Conservation (phyloP, 495 filamentous ascomycete species). For the Neurospora pannonica region DNA sequence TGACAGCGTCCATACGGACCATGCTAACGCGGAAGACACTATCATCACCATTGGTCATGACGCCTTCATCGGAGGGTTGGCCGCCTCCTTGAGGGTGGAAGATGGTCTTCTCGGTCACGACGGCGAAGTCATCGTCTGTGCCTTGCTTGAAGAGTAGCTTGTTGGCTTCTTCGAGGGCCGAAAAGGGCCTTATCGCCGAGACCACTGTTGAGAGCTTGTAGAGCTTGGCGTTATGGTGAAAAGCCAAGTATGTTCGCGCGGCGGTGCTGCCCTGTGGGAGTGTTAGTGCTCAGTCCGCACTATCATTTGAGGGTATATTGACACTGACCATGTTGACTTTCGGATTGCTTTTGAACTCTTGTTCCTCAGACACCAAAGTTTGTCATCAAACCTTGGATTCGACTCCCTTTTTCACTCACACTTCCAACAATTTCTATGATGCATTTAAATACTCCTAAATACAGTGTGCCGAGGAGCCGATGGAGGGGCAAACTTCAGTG, state of each 20-base stretch:
- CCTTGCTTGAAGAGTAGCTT: slow-evolving; percentile 41
- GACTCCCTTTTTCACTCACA: background rate
- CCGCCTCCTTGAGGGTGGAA: slow-evolving; percentile 61
- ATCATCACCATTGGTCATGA: slow-evolving; percentile 28
- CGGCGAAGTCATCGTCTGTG: slow-evolving; percentile 25
- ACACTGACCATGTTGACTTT: background rate
- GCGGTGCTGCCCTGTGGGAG: slow-evolving; percentile 7
- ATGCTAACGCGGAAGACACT: slow-evolving; percentile 37
- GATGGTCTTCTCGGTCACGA: slow-evolving; percentile 53
- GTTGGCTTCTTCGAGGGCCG: slow-evolving; percentile 35
- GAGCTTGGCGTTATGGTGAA: slow-evolving; percentile 45
- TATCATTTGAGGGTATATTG: background rate
- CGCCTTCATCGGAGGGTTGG: slow-evolving; percentile 52
- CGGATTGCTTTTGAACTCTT: background rate
- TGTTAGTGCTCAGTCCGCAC: background rate
- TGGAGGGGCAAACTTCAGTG: background rate
- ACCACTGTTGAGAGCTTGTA: slow-evolving; percentile 35
- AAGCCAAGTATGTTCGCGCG: slow-evolving; percentile 40
- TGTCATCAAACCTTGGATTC: background rate
- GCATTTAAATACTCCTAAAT: background rate
- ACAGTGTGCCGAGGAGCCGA: background rate
- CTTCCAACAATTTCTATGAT: background rate
- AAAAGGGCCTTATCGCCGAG: slow-evolving; percentile 34
- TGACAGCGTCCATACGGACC: slow-evolving; percentile 37
- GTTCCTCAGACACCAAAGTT: background rate